Percentiles rank a stretch among this genome's conserved stretches.
Evolutionary conservation across 2,329 filamentous ascomycete species (phyloP).

Genomic region (Venturia carpophila): DNA sequence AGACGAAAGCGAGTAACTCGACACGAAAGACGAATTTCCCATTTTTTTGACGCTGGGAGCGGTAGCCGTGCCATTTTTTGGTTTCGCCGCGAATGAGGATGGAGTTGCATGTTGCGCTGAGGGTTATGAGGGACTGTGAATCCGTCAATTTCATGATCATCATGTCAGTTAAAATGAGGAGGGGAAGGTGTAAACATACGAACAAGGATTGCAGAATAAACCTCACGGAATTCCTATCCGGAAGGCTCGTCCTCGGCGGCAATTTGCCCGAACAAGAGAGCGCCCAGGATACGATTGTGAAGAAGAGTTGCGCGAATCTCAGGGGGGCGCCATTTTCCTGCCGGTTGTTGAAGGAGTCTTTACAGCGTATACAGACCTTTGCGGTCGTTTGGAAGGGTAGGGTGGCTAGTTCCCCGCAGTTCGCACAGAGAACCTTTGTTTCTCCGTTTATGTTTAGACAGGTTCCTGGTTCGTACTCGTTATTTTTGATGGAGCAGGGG

Average conservation of each 20-base stretch:
- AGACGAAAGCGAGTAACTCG: background rate
- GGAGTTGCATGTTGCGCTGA: background rate
- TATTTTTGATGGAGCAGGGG: background rate
- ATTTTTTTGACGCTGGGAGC: background rate
- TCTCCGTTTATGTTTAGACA: background rate
- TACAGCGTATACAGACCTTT: background rate
- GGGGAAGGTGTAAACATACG: background rate
- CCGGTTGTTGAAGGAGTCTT: background rate
- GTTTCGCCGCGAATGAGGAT: slow-evolving; percentile 3
- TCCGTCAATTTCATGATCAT: background rate
- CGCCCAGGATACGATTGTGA: background rate
- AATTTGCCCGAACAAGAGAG: background rate
- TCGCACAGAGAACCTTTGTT: background rate
- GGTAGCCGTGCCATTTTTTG: slow-evolving; percentile 3
- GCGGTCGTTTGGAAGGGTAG: too few species aligned
- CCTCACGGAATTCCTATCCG: slow-evolving; percentile 4
- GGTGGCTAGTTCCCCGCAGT: background rate
- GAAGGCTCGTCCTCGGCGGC: background rate
- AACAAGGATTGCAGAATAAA: slow-evolving; percentile 3
- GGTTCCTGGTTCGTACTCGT: background rate
- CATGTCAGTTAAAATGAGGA: background rate
- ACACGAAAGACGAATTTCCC: slow-evolving; percentile 9
- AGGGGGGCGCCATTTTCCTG: background rate
- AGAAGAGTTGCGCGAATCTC: background rate
- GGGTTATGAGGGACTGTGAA: background rate